Evolutionary conservation across 2,329 filamentous ascomycete genomes (phyloP), one percentile per base, ranked within the genome.

Genomic region (Colletotrichum limetticola): DNA sequence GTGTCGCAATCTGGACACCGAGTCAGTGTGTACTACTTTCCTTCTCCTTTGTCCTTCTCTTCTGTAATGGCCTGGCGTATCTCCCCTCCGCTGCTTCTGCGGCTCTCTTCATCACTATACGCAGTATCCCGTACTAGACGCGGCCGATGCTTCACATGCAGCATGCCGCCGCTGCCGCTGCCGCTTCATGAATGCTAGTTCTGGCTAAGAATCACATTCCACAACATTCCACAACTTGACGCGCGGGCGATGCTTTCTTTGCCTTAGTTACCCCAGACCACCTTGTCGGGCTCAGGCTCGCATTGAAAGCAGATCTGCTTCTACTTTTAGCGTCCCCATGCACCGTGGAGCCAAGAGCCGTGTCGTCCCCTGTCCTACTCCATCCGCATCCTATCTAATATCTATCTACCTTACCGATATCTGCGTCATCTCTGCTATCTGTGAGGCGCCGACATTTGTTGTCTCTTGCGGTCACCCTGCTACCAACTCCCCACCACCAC

Each of bases 251-350:
- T 26, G 22, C 46, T 30, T 32, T 63, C 46, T 26, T 24, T 37
- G 53, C 30, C 61, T 64, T 64, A 19, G 14, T 19, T 42, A 42
- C 61, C 61, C 61, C 8, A 11, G 22, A 55, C 46, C 60, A 53
- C 30, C 28, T 53, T 53, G 60, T 63, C 22, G 46, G 46, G 60
- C 46, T 65, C 37, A 24, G 16, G n/a, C 62, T 65, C 35, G 62
- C 52, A 28, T 65, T 35, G 49, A 49, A 26, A 53, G 28, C 61
- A 63, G 60, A 55, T 49, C 46, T 30, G n/a, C 28, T 26, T 64
- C n/a, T 64, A 52, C 30, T 64, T 35, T 53, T 65, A 65, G 52
- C 52, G 52, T 46, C 52, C 62, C 62, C 37, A 28, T 52, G 55
- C 62, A 24, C 37, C 32, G 62, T 65, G 62, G 62, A 57, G 52